These are phyloP conservation scores for Metschnikowia aberdeeniae DNA, from an alignment of 805 yeast species.

Conservation along the genomic window DNA sequence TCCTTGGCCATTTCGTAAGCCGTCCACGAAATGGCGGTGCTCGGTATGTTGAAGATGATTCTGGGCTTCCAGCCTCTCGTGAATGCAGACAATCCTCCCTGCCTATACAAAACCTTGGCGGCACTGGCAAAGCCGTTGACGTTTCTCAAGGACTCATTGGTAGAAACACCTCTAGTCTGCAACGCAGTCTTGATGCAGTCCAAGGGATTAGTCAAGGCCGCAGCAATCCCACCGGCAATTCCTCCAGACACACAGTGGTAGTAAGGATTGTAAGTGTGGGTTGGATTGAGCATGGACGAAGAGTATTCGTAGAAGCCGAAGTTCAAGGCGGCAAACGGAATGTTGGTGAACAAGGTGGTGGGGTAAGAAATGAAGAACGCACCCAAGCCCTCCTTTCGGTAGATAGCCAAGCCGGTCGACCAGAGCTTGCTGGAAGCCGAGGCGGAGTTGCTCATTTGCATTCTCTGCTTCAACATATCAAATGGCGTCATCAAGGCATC, in stretches of 20 bases:
- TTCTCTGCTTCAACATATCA: constrained; percentile 91
- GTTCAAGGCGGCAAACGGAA: constrained; percentile 93
- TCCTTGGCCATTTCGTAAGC: constrained; percentile 96
- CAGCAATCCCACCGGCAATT: constrained; percentile 90
- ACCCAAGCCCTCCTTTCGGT: constrained; percentile 59
- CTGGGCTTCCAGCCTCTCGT: constrained; percentile 85
- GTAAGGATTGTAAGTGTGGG: constrained; percentile 76
- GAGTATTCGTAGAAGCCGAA: constrained; percentile 88
- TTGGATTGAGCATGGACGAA: constrained; percentile 75
- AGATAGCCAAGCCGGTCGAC: constrained; percentile 45
- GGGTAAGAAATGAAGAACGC: constrained; percentile 93
- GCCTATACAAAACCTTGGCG: constrained; percentile 57
- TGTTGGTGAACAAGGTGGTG: constrained; percentile 84
- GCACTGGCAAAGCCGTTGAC: constrained; percentile 71
- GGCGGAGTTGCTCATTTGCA: constrained; percentile 52
- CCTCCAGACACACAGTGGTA: constrained; percentile 92
- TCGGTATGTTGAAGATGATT: constrained; percentile 87
- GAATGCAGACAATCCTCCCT: constrained; percentile 65
- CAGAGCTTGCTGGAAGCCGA: constrained; percentile 23
- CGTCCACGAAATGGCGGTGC: constrained; percentile 97
- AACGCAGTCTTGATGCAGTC: constrained; percentile 90
- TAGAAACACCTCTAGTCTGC: constrained; percentile 70
- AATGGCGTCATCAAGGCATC: constrained; percentile 98
- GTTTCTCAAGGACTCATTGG: constrained; percentile 44
- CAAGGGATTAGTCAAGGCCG: constrained; percentile 90